Evolutionary conservation across 305 asterid species (phyloP).

Genomic region (Plantago coronopus): DNA sequence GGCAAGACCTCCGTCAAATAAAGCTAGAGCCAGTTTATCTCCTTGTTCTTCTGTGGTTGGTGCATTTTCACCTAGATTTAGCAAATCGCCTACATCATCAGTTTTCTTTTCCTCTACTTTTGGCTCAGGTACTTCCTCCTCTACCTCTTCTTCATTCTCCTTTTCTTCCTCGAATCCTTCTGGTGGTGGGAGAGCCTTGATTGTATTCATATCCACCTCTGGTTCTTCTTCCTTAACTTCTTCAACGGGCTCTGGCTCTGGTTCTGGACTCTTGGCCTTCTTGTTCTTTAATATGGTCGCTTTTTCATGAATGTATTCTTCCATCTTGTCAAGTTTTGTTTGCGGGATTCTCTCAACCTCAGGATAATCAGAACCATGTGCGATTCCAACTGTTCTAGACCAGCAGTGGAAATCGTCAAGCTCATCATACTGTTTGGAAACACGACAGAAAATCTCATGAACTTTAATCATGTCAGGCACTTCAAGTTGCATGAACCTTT

Average conservation of each 20-base stretch:
- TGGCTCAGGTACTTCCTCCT: conserved; percentile 16
- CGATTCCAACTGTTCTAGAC: conserved; percentile 64
- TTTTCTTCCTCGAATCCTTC: conserved; percentile 36
- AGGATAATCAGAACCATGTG: conserved; percentile 68
- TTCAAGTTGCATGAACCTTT: conserved; percentile 72
- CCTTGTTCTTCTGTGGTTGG: conserved; percentile 57
- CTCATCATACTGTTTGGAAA: conserved; percentile 84
- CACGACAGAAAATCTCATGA: conserved; percentile 59
- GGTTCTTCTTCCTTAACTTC: conserved; percentile 28
- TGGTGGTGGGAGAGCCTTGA: conserved; percentile 76
- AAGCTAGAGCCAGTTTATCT: conserved; percentile 63
- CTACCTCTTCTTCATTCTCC: conserved; percentile 19
- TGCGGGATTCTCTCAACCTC: conserved; percentile 73
- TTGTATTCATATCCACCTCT: conserved; percentile 50
- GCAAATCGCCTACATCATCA: conserved; percentile 57
- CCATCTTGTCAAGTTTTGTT: conserved; percentile 85
- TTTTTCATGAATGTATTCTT: conserved; percentile 63
- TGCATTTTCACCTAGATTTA: conserved; percentile 64
- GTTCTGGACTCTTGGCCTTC: conserved; percentile 23
- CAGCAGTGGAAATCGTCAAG: conserved; percentile 72
- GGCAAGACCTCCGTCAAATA: conserved; percentile 53
- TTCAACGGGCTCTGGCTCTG: conserved; percentile 26
- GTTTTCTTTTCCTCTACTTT: conserved; percentile 26
- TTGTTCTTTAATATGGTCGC: conserved; percentile 32
- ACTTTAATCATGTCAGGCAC: conserved; percentile 55